These are phyloP conservation scores for Atkinsonella texensis DNA, from an alignment of 2,329 filamentous ascomycete genomes.

Conservation along the genomic window DNA sequence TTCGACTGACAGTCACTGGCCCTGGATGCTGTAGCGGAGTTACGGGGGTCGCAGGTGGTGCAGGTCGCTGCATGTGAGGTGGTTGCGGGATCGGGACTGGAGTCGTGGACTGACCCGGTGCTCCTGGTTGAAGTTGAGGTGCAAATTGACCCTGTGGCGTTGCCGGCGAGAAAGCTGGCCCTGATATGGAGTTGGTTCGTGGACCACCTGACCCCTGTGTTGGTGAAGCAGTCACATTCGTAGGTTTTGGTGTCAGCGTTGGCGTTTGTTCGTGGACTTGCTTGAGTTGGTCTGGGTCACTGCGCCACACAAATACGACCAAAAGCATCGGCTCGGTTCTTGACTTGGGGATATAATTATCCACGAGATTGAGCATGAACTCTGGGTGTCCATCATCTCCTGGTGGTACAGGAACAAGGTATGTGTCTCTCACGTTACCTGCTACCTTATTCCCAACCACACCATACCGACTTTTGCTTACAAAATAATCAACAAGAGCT, in stretches of 20 bases:
- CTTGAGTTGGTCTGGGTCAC: constrained; percentile 32
- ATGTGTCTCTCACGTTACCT: constrained; percentile 75
- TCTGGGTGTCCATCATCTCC: constrained; percentile 63
- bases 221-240: constrained; percentile 16
- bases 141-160: constrained; percentile 25
- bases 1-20: constrained; percentile 7
- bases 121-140: constrained; percentile 18
- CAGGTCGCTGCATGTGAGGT: constrained; percentile 13
- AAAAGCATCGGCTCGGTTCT: constrained; percentile 67
- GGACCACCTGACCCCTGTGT: constrained; percentile 24
- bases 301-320: constrained; percentile 73
- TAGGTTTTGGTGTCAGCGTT: constrained; percentile 9
- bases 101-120: constrained; percentile 21
- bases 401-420: constrained; percentile 73
- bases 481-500: constrained; percentile 78
- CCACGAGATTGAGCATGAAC: constrained; percentile 79
- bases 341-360: constrained; percentile 63
- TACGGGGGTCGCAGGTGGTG: constrained; percentile 7
- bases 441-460: constrained; percentile 69
- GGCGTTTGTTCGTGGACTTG: constrained; percentile 12
- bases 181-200: constrained; percentile 36
- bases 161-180: constrained; percentile 42
- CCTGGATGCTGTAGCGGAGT: not conserved
- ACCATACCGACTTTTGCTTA: constrained; percentile 69
- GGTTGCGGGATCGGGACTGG: constrained; percentile 25